Base-by-base conservation (phyloP, 208 protist genomes). In the Trypanosoma brucei region DNA sequence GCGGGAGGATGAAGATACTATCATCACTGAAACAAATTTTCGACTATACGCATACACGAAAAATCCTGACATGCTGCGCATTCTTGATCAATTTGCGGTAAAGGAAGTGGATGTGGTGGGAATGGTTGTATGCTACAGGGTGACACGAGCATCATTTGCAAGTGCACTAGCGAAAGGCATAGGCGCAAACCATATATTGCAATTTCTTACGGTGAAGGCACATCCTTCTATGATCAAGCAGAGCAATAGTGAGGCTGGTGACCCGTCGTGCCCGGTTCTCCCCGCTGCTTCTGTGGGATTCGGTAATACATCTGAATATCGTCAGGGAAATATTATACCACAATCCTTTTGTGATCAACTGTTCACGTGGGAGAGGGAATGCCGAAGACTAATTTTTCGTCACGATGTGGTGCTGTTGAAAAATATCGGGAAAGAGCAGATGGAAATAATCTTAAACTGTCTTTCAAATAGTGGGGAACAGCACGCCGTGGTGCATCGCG, bases 21-120 rank as follows among this genome's bases (percentile, higher is more conserved):
- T 96, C 63, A 88, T 96, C 52, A 94, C 91, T 22, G 87, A 96
- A 61, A 93, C 91, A 14, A 96, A 96, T 67, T 96, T 94, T 66
- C 76, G 91, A 2, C 79, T 96, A 14, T 96, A 93, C 73, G 91
- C 84, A 36, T 96, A 96, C 76, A 91, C 86, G 2, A 55, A 59
- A 42, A 88, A 88, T 62, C 48, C 62, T 31, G 84, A 91, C 31
- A 67, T 96, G 59, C 73, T 96, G 39, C 73, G 72, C 62, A 88
- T 96, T 45, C 40, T 96, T 14, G 77, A 91, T 54, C 80, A 91
- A 62, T 96, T 96, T 58, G 86, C 85, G 2, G 70, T 75, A 39
- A 75, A 81, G 31, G 84, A 94, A 64, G 75, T 88, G 65, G 63
- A 79, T 7, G 77, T 93, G 13, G 77, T 76, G 31, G 62, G 55